These are phyloP conservation scores for Daldinia eschscholtzii DNA, from an alignment of 2,329 filamentous ascomycete genomes.

Conservation along the genomic window DNA sequence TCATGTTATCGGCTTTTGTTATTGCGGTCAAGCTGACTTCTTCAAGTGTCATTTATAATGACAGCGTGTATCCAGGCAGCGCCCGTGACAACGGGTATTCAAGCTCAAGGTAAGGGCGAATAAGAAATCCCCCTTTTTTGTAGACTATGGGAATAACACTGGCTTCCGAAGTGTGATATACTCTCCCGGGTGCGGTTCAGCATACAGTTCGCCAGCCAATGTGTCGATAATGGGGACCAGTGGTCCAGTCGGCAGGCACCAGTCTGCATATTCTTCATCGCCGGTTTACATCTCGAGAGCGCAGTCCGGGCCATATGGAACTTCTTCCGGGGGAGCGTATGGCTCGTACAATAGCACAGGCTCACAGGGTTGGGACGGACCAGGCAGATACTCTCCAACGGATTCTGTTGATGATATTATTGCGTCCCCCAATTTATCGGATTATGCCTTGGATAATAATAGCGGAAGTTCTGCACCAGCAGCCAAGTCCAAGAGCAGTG, in stretches of 20 bases:
- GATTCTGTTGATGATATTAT: constrained; percentile 71
- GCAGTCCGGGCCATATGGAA: constrained; percentile 57
- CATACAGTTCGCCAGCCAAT: constrained; percentile 53
- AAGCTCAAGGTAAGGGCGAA: constrained; percentile 52
- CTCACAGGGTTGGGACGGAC: constrained; percentile 62
- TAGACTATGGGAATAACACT: constrained; percentile 53
- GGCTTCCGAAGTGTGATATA: constrained; percentile 60
- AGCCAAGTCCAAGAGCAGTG: constrained; percentile 61
- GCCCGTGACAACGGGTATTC: constrained; percentile 49
- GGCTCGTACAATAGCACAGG: constrained; percentile 58
- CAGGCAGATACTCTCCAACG: constrained; percentile 67
- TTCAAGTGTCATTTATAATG: constrained; percentile 51
- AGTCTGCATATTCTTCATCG: constrained; percentile 57
- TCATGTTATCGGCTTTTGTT: constrained; percentile 39
- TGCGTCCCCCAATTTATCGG: constrained; percentile 70
- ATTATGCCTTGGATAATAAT: constrained; percentile 69
- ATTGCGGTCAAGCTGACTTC: constrained; percentile 49
- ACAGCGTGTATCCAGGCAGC: constrained; percentile 47
- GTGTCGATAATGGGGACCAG: constrained; percentile 53
- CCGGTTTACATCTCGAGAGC: constrained; percentile 60
- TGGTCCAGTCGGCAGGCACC: constrained; percentile 56
- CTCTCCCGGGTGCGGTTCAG: constrained; percentile 53
- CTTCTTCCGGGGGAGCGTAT: constrained; percentile 48
- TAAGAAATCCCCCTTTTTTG: constrained; percentile 38
- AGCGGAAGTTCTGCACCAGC: constrained; percentile 56